Conservation (phyloP, 805 yeast species). For the Diddensiella santjacobensis region DNA sequence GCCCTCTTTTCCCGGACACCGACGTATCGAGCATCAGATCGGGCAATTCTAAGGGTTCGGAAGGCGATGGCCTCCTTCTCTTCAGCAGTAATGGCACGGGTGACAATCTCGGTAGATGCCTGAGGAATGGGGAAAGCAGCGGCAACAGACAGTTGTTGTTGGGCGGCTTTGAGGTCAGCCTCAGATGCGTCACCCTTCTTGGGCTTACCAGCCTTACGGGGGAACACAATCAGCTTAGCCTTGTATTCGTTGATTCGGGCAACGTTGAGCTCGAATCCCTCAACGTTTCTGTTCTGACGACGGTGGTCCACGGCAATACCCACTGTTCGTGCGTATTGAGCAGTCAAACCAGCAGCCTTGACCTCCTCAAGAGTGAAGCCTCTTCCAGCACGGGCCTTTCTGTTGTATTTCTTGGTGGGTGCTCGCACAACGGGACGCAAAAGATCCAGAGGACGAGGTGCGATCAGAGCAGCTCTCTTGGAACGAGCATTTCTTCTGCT, state of each 20-base stretch:
- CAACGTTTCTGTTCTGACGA: constrained; percentile 97
- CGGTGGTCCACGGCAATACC: constrained; percentile 99
- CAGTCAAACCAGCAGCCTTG: constrained; percentile 92
- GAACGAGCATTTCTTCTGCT: constrained; percentile 95
- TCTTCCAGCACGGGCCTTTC: constrained; percentile 99
- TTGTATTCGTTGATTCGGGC: constrained; percentile 95
- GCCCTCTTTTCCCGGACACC: constrained; percentile 99
- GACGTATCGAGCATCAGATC: constrained; percentile 87
- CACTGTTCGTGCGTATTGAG: constrained; percentile 95
- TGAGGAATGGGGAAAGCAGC: constrained; percentile 90
- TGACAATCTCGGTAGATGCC: constrained; percentile 63
- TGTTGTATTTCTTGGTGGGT: constrained; percentile 98
- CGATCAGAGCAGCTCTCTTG: constrained; percentile 87
- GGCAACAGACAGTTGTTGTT: constrained; percentile 65
- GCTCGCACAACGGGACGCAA: constrained; percentile 98
- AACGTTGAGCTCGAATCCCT: constrained; percentile 91
- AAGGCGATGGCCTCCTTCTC: constrained; percentile 74
- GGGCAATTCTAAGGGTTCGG: constrained; percentile 93
- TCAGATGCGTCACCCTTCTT: constrained; percentile 46
- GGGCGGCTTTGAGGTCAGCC: constrained; percentile 59
- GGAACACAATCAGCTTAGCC: constrained; percentile 93
- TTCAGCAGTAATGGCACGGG: constrained; percentile 78
- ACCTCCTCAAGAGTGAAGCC: constrained; percentile 98
- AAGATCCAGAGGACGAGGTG: constrained; percentile 96
- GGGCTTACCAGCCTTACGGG: constrained; percentile 76